Conservation (phyloP, 306 rosid genomes). For the Myrica gale region DNA sequence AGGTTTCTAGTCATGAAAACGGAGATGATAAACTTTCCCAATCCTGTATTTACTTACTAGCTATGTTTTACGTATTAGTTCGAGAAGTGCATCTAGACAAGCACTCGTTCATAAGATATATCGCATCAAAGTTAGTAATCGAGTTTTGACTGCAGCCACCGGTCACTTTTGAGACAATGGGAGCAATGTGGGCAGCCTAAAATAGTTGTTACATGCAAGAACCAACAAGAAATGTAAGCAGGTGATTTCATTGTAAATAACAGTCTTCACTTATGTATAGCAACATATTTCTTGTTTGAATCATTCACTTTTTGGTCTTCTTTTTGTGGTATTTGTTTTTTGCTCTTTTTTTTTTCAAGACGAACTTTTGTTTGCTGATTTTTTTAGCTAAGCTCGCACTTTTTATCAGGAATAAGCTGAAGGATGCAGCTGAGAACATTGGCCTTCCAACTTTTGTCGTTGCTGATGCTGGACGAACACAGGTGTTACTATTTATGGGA, state of each 20-base stretch:
- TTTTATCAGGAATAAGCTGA: conserved; percentile 75
- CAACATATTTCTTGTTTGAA: conserved; percentile 3
- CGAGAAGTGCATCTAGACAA: neutral
- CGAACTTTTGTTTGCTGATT: conserved; percentile 8
- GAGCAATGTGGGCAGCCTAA: conserved; percentile 86
- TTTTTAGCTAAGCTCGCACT: conserved; percentile 12
- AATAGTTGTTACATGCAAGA: conserved; percentile 82
- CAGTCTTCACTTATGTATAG: neutral
- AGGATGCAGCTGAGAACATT: conserved; percentile 67
- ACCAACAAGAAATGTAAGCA: conserved; percentile 86
- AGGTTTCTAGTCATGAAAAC: neutral
- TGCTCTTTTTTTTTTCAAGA: neutral
- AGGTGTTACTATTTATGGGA: conserved; percentile 48
- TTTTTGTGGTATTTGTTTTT: neutral
- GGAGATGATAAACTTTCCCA: neutral
- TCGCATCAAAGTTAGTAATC: neutral
- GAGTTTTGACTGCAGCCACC: conserved; percentile 44
- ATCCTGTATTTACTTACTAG: conserved; percentile 12
- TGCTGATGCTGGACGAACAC: conserved; percentile 95
- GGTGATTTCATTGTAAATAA: conserved; percentile 26
- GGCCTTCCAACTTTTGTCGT: conserved; percentile 92
- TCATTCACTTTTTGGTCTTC: neutral
- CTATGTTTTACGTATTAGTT: neutral
- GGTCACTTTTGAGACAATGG: conserved; percentile 80
- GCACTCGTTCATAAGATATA: neutral